Evolutionary conservation across 1,284 basidiomycete species (phyloP).

Genomic region (Tremellales sp.): DNA sequence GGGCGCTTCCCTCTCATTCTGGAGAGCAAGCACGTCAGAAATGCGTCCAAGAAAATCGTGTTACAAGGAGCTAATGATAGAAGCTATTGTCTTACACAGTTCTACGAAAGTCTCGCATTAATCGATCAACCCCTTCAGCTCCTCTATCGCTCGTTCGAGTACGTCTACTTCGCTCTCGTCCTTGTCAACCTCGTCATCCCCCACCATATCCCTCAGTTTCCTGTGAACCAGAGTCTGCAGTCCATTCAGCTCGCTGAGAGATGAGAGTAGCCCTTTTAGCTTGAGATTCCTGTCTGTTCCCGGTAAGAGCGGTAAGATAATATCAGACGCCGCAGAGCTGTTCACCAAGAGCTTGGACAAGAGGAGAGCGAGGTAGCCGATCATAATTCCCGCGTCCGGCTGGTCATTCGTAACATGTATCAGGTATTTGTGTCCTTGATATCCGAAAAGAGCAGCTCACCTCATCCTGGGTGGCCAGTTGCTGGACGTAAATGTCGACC

Average conservation of each 20-base stretch:
- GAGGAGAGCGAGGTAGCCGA: slow-evolving; percentile 21
- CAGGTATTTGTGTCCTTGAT: not conserved
- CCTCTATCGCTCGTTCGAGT: slow-evolving; percentile 4
- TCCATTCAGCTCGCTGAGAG: slow-evolving; percentile 10
- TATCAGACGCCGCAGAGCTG: not conserved
- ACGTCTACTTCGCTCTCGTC: slow-evolving; percentile 3
- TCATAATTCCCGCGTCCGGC: slow-evolving; percentile 9
- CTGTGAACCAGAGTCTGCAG: slow-evolving; percentile 8
- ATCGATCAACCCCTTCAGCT: slow-evolving; percentile 4
- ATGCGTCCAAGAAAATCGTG: too few species aligned
- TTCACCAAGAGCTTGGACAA: slow-evolving; percentile 11
- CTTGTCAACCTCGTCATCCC: slow-evolving; percentile 1
- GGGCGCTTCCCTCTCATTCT: too few species aligned
- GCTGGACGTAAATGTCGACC: slow-evolving; percentile 7
- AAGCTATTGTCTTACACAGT: too few species aligned
- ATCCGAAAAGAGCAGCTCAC: slow-evolving; percentile 12
- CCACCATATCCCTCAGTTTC: slow-evolving; percentile 1
- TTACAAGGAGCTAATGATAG: too few species aligned
- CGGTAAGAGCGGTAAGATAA: slow-evolving; percentile 4
- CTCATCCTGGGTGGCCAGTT: slow-evolving; percentile 2
- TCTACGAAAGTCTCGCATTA: too few species aligned
- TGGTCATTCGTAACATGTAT: not conserved
- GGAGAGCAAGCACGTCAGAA: too few species aligned
- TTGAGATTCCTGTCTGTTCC: slow-evolving; percentile 5
- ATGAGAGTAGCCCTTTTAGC: slow-evolving; percentile 10